phyloP scores from a whole-genome alignment of 305 asterid genomes.

The Salvia sclarea region DNA sequence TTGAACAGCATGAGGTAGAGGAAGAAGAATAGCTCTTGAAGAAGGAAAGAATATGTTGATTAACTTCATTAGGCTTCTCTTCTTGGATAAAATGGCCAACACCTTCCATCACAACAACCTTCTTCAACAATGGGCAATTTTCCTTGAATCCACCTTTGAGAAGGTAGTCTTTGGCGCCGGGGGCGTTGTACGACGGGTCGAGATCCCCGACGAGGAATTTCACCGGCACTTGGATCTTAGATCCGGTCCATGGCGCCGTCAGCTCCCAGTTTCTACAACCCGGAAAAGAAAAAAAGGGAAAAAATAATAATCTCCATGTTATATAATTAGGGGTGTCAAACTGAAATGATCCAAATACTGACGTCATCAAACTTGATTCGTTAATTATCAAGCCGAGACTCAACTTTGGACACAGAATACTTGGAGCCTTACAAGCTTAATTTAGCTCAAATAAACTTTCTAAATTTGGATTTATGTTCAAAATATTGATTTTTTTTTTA shows the following conservation, averaged over 20 bases:
- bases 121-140: conserved; percentile 61
- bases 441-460: too few relatives aligned
- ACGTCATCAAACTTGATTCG: too few relatives aligned
- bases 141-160: conserved; percentile 69
- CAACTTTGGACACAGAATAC: too few relatives aligned
- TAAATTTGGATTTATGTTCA: too few relatives aligned
- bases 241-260: conserved; percentile 64
- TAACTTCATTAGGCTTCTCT: conserved; percentile 61
- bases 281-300: neutral
- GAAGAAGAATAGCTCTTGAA: conserved; percentile 33
- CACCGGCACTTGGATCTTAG: conserved; percentile 50
- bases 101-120: conserved; percentile 61
- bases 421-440: too few relatives aligned
- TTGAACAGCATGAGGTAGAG: conserved; percentile 22
- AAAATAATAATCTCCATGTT: too few relatives aligned
- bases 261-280: conserved; percentile 70
- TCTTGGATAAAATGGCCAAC: conserved; percentile 68
- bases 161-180: conserved; percentile 54
- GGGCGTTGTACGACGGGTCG: conserved; percentile 57
- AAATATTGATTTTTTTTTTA: too few relatives aligned
- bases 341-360: too few relatives aligned
- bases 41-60: conserved; percentile 54
- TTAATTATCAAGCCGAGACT: too few relatives aligned
- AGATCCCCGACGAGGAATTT: conserved; percentile 70
- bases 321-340: too few relatives aligned